Conservation (phyloP, 345 rosid genomes). For the Clausena lansium region DNA sequence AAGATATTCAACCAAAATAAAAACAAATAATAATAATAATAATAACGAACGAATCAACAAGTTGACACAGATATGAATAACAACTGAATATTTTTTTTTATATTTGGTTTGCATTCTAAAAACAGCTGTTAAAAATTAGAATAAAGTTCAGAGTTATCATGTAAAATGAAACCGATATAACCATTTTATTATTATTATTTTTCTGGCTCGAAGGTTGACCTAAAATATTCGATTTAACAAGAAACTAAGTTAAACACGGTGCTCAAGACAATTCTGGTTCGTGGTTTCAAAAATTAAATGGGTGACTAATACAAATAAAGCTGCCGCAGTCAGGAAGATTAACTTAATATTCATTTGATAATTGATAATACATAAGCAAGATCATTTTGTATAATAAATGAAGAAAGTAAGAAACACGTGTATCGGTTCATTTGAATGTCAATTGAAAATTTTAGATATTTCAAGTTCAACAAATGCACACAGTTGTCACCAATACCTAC, state of each 20-base stretch:
- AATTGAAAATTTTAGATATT: background rate
- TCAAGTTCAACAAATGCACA: background rate
- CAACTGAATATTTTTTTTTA: background rate
- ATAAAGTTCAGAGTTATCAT: background rate
- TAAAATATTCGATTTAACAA: background rate
- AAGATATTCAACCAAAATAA: background rate
- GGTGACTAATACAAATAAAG: background rate
- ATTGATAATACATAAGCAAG: background rate
- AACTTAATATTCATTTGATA: background rate
- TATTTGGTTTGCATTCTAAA: background rate
- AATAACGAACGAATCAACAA: background rate
- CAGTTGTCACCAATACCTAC: background rate
- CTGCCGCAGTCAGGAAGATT: background rate
- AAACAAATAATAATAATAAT: too few relatives aligned
- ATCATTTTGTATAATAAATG: background rate
- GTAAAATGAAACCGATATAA: background rate
- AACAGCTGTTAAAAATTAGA: background rate
- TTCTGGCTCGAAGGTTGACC: background rate
- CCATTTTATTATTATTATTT: too few relatives aligned
- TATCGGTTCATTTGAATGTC: constrained; percentile 1
- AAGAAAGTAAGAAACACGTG: constrained; percentile 1
- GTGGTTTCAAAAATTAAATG: background rate
- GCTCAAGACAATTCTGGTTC: background rate
- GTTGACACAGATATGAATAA: background rate
- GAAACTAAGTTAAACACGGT: background rate